These are phyloP conservation scores for Perilla frutescens DNA, from an alignment of 257 asterid species.

Conservation along the genomic window DNA sequence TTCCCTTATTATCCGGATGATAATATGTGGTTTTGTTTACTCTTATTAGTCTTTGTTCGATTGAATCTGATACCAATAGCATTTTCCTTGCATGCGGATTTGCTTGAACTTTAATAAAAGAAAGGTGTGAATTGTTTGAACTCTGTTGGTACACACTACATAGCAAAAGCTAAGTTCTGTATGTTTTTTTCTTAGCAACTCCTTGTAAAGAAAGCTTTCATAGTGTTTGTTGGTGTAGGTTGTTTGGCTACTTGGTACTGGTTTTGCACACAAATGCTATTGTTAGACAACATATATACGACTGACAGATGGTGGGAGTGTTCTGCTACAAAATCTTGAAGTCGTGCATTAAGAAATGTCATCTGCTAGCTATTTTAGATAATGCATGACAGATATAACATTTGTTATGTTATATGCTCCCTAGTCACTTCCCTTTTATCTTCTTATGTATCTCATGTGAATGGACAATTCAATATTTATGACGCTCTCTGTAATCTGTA, in stretches of 20 bases:
- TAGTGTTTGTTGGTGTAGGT: conserved; percentile 11
- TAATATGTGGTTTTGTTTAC: not conserved
- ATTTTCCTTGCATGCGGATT: not conserved
- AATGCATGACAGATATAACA: not conserved
- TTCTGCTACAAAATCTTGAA: not conserved
- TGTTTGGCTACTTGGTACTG: conserved; percentile 21
- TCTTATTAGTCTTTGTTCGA: not conserved
- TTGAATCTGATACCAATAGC: too few species aligned
- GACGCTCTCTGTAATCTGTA: too few species aligned
- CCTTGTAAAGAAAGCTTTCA: not conserved
- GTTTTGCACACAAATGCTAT: conserved; percentile 7
- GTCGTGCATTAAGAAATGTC: too few species aligned
- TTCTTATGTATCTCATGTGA: not conserved
- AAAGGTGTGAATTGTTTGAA: not conserved
- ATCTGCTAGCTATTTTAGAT: not conserved
- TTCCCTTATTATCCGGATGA: not conserved
- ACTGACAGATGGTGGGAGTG: not conserved
- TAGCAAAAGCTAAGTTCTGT: not conserved
- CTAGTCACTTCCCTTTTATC: too few species aligned
- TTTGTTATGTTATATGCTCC: not conserved
- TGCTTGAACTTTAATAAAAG: not conserved
- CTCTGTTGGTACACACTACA: not conserved
- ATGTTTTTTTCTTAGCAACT: not conserved
- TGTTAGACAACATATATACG: conserved; percentile 21
- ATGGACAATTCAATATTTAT: not conserved